Evolutionary conservation across 73 alveolate genomes (phyloP).

Genomic region (Breviolum minutum): DNA sequence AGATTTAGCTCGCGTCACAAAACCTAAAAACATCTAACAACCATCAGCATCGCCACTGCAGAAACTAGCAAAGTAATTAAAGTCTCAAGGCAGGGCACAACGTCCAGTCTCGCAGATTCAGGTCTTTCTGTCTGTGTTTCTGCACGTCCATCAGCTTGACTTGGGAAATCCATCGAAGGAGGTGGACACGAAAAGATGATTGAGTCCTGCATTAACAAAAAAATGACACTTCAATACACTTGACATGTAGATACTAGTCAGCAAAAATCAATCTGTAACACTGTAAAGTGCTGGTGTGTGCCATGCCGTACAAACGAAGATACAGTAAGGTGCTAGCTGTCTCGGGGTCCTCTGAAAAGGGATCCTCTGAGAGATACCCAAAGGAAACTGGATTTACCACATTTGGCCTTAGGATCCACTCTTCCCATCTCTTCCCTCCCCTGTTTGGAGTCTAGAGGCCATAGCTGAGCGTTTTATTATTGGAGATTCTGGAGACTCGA

Average conservation of each 20-base stretch:
- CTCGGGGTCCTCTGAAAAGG: conserved; percentile 52
- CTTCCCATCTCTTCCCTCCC: too few relatives aligned
- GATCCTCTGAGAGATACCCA: conserved; percentile 50
- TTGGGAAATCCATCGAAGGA: background rate
- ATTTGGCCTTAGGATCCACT: conserved; percentile 4
- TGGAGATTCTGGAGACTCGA: too few relatives aligned
- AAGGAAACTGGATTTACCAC: background rate
- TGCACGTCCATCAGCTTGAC: background rate
- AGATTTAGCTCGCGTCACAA: background rate
- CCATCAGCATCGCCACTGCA: background rate
- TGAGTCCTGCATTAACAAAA: conserved; percentile 35
- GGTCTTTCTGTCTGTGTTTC: background rate
- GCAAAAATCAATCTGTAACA: background rate
- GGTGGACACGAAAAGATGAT: conserved; percentile 88
- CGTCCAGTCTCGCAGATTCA: background rate
- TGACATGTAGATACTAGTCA: too few relatives aligned
- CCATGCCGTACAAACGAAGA: too few relatives aligned
- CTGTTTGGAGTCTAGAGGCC: too few relatives aligned
- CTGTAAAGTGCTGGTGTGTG: too few relatives aligned
- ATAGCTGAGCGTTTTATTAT: too few relatives aligned
- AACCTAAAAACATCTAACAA: background rate
- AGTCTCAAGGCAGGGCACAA: background rate
- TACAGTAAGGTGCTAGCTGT: background rate
- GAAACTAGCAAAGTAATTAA: too few relatives aligned
- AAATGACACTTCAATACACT: background rate